A percentile compares a stretch with the other conserved stretches of the same genome.
These are phyloP conservation scores for Physcomitrium patens DNA, from an alignment of 225 moss, liverwort and hornwort species.

Conservation along the genomic window DNA sequence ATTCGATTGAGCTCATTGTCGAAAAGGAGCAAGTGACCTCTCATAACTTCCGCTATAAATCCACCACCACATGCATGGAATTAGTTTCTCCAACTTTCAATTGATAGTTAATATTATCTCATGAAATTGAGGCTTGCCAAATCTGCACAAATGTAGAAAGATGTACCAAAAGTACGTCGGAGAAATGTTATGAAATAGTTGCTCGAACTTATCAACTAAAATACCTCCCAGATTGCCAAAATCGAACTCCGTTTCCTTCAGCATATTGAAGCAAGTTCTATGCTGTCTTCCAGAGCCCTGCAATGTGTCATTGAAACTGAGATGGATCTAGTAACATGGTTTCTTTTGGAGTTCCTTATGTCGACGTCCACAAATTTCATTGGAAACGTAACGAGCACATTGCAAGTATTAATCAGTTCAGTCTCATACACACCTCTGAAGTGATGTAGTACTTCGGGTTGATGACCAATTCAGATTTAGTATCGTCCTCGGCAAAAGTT, in stretches of 20 bases:
- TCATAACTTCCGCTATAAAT: slow-evolving; percentile 27
- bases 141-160: background rate
- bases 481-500: slow-evolving; percentile 19
- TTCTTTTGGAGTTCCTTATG: background rate
- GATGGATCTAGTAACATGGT: background rate
- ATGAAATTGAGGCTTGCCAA: no score
- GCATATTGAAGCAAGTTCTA: slow-evolving; percentile 31
- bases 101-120: no score
- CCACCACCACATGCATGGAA: background rate
- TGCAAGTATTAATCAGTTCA: background rate
- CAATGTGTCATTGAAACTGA: background rate
- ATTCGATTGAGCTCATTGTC: background rate
- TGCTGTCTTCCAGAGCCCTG: background rate
- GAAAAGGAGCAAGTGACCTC: slow-evolving; percentile 33
- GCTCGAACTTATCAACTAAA: background rate
- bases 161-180: no score
- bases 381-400: background rate
- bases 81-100: no score
- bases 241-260: slow-evolving; percentile 16
- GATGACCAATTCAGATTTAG: slow-evolving; percentile 33
- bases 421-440: background rate
- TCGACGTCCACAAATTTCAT: no score
- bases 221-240: slow-evolving; percentile 38
- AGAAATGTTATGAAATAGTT: no score
- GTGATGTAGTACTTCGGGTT: slow-evolving; percentile 37